Evolutionary conservation across 345 rosid genomes (phyloP).

Genomic region (Dovyalis caffra): DNA sequence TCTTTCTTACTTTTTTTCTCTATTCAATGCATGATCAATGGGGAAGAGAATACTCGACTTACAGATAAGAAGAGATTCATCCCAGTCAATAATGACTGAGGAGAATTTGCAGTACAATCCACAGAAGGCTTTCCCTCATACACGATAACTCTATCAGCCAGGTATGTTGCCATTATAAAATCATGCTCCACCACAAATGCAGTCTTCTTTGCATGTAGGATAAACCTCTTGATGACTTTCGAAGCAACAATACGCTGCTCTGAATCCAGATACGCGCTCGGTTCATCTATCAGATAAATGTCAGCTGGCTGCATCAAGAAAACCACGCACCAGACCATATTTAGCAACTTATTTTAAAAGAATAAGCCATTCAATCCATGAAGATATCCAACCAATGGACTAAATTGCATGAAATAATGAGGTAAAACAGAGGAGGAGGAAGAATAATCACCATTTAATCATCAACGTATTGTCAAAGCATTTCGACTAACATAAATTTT

Average conservation of each 20-base stretch:
- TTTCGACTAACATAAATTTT: neutral
- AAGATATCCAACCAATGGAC: neutral
- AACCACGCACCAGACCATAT: neutral
- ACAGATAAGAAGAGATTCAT: conserved; percentile 98
- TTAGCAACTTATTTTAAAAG: neutral
- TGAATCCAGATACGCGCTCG: conserved; percentile 97
- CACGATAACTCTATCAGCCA: conserved; percentile 93
- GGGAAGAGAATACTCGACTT: conserved; percentile 29
- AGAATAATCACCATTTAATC: neutral
- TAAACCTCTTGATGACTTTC: conserved; percentile 95
- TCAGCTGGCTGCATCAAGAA: conserved; percentile 84
- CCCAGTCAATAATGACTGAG: conserved; percentile 92
- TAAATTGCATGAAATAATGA: neutral
- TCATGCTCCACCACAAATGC: conserved; percentile 99
- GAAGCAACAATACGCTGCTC: conserved; percentile 99
- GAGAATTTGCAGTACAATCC: conserved; percentile 87
- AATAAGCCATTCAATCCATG: neutral
- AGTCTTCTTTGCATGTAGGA: conserved; percentile 97
- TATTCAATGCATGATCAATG: neutral
- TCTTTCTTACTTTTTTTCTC: neutral
- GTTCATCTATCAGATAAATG: conserved; percentile 96
- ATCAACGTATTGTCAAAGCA: neutral
- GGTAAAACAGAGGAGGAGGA: neutral
- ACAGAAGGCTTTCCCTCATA: conserved; percentile 89
- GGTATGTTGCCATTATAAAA: conserved; percentile 94